Evolutionary conservation across 1,284 basidiomycete species (phyloP).

Genomic region (Quambalaria eucalypti): DNA sequence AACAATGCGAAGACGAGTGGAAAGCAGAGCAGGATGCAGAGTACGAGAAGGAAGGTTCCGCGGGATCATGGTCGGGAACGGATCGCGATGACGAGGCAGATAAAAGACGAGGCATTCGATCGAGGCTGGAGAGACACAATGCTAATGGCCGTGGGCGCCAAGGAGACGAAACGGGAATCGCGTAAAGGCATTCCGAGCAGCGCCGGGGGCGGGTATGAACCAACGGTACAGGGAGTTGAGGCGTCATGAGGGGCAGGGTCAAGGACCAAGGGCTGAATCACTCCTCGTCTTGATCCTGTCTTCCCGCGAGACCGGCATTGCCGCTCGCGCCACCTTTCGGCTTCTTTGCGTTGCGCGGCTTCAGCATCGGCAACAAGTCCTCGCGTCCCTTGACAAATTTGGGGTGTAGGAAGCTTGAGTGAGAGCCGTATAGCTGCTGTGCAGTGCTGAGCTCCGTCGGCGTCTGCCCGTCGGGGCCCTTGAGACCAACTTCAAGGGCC

Average conservation of each 20-base stretch:
- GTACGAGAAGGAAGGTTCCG: not conserved
- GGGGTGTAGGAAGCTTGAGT: slow-evolving; percentile 44
- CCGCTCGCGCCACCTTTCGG: slow-evolving; percentile 26
- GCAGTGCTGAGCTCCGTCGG: slow-evolving; percentile 28
- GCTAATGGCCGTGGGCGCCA: not conserved
- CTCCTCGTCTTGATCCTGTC: not conserved
- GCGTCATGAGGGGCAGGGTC: too few relatives aligned
- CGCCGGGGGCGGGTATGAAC: not conserved
- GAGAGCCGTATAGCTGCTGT: slow-evolving; percentile 39
- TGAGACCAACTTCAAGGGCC: slow-evolving; percentile 11
- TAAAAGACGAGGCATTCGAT: not conserved
- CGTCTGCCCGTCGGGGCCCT: not conserved
- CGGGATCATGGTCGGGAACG: not conserved
- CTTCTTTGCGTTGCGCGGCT: slow-evolving; percentile 44
- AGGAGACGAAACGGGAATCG: not conserved
- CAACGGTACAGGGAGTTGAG: too few relatives aligned
- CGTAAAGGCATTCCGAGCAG: not conserved
- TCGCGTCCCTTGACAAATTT: slow-evolving; percentile 39
- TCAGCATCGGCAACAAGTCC: slow-evolving; percentile 40
- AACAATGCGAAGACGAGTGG: not conserved
- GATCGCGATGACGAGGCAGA: not conserved
- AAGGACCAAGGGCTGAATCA: not conserved
- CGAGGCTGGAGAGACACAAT: not conserved
- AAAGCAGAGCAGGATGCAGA: not conserved
- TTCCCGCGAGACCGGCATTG: not conserved